Conservation (phyloP, 2,329 filamentous ascomycete genomes). For the Stemphylium lycopersici region DNA sequence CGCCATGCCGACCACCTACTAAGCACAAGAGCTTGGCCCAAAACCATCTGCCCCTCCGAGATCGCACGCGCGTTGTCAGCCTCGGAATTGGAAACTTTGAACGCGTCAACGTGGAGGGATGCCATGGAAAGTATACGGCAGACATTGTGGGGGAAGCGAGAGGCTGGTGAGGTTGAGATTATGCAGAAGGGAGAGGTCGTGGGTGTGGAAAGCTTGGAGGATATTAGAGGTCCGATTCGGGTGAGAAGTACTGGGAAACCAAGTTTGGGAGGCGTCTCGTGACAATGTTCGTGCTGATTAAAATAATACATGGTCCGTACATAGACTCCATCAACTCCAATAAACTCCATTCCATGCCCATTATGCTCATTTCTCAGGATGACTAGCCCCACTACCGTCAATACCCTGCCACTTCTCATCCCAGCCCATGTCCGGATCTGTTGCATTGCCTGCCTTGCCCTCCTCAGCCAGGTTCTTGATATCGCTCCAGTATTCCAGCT, state of each 20-base stretch:
- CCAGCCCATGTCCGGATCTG: constrained; percentile 44
- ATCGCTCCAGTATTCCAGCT: constrained; percentile 87
- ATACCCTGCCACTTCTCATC: constrained; percentile 48
- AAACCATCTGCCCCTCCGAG: constrained; percentile 61
- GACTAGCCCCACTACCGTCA: constrained; percentile 44
- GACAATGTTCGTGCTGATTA: constrained; percentile 2
- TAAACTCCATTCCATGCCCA: constrained; percentile 10
- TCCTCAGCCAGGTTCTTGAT: constrained; percentile 52
- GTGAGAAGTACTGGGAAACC: constrained; percentile 36
- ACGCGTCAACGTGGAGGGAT: constrained; percentile 51
- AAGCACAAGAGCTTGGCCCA: constrained; percentile 48
- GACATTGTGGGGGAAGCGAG: constrained; percentile 52
- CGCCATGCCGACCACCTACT: constrained; percentile 39
- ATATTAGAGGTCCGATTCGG: constrained; percentile 57
- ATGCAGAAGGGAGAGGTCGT: constrained; percentile 56
- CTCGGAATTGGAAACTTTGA: constrained; percentile 45
- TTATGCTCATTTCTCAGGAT: constrained; percentile 27
- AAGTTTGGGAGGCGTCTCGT: background rate
- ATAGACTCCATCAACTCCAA: constrained; percentile 1
- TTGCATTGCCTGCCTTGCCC: constrained; percentile 43
- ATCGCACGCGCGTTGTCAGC: constrained; percentile 54
- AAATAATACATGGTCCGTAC: constrained; percentile 8
- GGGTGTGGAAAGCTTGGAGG: constrained; percentile 37
- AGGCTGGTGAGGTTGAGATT: constrained; percentile 53
- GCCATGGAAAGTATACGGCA: constrained; percentile 54